phyloP scores from a whole-genome alignment of 306 rosid species.

The Quercus bicolor region DNA sequence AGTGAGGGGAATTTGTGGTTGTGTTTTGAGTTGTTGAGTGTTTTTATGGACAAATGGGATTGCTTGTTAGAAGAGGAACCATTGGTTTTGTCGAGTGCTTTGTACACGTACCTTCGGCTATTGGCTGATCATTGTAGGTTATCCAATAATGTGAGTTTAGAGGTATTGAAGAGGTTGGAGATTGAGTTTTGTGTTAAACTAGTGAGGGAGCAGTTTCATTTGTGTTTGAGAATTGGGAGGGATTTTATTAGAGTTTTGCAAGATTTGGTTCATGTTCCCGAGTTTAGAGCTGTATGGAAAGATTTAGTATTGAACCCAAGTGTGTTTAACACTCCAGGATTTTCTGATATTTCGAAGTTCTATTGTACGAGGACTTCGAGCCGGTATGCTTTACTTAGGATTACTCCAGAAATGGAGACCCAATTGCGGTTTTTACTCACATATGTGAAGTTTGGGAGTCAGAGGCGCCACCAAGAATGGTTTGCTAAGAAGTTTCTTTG shows the following conservation, averaged over 20 bases:
- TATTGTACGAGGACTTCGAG: slow-evolving; percentile 56
- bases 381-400: slow-evolving; percentile 51
- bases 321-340: too few relatives aligned
- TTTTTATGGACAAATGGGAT: slow-evolving; percentile 48
- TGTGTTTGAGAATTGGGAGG: slow-evolving; percentile 75
- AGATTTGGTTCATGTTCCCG: slow-evolving; percentile 61
- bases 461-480: slow-evolving; percentile 73
- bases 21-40: slow-evolving; percentile 46
- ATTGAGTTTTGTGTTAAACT: slow-evolving; percentile 60
- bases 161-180: slow-evolving; percentile 54
- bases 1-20: slow-evolving; percentile 60
- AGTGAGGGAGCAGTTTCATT: slow-evolving; percentile 55
- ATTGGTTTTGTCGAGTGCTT: slow-evolving; percentile 43
- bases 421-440: slow-evolving; percentile 66
- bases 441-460: slow-evolving; percentile 63
- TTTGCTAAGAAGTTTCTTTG: slow-evolving; percentile 56
- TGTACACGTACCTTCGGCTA: slow-evolving; percentile 66
- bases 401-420: slow-evolving; percentile 73
- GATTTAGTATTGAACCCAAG: slow-evolving; percentile 28
- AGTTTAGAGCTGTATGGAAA: slow-evolving; percentile 61
- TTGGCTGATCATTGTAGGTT: slow-evolving; percentile 59
- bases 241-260: slow-evolving; percentile 71
- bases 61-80: slow-evolving; percentile 51
- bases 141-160: slow-evolving; percentile 29
- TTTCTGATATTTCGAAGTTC: slow-evolving; percentile 44